These are phyloP conservation scores for Hippophae tibetana DNA, from an alignment of 306 rosid genomes.

Conservation along the genomic window DNA sequence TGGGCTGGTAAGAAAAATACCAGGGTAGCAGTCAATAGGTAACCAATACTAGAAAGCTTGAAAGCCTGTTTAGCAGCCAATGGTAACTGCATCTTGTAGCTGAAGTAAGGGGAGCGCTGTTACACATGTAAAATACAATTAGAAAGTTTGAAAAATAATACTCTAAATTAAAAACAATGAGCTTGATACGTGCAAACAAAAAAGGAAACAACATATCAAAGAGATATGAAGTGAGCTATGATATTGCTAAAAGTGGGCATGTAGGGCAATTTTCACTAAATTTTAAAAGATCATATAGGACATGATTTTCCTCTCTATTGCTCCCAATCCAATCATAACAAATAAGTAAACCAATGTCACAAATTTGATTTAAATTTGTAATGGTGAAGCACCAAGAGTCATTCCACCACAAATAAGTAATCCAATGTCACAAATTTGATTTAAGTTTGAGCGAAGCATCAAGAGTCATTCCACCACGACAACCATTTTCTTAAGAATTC, in stretches of 20 bases:
- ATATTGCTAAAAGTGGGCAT: too few species aligned
- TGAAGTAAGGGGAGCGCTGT: conserved; percentile 89
- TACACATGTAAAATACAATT: not conserved
- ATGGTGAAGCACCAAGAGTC: not conserved
- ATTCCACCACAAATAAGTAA: not conserved
- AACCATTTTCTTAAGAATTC: too few species aligned
- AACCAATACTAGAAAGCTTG: conserved; percentile 55
- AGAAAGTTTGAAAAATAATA: conserved; percentile 18
- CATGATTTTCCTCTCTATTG: not conserved
- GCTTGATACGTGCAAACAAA: conserved; percentile 4
- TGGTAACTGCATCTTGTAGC: conserved; percentile 89
- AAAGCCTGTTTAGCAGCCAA: conserved; percentile 49
- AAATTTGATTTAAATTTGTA: too few species aligned
- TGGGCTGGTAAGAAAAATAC: conserved; percentile 41
- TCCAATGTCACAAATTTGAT: too few species aligned
- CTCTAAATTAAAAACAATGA: conserved; percentile 14
- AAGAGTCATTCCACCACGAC: not conserved
- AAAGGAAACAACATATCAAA: not conserved
- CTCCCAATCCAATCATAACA: not conserved
- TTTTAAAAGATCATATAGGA: too few species aligned
- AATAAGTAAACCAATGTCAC: too few species aligned
- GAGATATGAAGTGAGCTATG: not conserved
- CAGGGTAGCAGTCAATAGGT: conserved; percentile 38
- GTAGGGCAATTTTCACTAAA: too few species aligned
- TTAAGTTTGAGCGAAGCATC: not conserved